phyloP scores from a whole-genome alignment of 345 rosid genomes.

The Bretschneidera sinensis region DNA sequence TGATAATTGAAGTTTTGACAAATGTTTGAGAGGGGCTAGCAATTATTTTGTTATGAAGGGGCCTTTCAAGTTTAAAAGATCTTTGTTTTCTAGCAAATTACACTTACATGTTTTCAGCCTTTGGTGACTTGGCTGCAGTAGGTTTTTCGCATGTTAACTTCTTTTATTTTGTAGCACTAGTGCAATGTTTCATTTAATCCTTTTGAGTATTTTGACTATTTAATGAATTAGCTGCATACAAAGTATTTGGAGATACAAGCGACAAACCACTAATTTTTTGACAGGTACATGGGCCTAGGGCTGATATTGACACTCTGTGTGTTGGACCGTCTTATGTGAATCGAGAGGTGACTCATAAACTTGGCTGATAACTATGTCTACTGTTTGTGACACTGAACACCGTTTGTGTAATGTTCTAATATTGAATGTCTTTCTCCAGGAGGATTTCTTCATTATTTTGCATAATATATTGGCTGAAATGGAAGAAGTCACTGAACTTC shows the following conservation, averaged over 20 bases:
- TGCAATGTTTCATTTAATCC: too few relatives aligned
- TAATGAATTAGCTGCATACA: not conserved
- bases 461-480: slow-evolving; percentile 60
- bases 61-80: too few relatives aligned
- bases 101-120: too few relatives aligned
- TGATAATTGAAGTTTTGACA: too few relatives aligned
- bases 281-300: slow-evolving; percentile 93
- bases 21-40: too few relatives aligned
- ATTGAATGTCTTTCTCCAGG: slow-evolving; percentile 32
- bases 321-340: slow-evolving; percentile 93
- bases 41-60: too few relatives aligned
- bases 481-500: slow-evolving; percentile 88
- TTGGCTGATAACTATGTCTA: not conserved
- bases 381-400: not conserved
- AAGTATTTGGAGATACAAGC: slow-evolving; percentile 1
- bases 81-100: too few relatives aligned
- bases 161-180: too few relatives aligned
- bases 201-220: not conserved
- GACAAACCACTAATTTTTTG: not conserved
- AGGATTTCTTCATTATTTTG: slow-evolving; percentile 78
- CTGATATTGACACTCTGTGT: slow-evolving; percentile 87
- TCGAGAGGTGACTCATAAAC: slow-evolving; percentile 53
- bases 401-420: slow-evolving; percentile 5
- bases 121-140: too few relatives aligned
- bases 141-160: too few relatives aligned